Base-by-base conservation (phyloP, 805 yeast species). In the Starmerella apis region DNA sequence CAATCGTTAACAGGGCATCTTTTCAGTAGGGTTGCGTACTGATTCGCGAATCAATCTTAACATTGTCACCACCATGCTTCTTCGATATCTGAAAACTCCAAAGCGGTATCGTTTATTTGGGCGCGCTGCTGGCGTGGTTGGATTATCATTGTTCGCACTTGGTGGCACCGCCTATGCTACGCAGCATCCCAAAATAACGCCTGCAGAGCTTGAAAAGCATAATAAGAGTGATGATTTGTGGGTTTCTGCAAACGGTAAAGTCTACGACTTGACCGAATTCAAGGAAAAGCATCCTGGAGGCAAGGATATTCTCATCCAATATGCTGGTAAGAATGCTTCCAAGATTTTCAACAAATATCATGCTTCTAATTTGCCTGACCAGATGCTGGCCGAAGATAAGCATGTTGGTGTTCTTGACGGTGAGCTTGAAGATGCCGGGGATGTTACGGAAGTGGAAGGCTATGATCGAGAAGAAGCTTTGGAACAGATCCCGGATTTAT, bases 311-410 rank as follows among this genome's bases (percentile, higher is more conserved):
- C 74, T 79, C 32, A 65, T 76, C 51, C 75, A 75, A 61, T 78
- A 65, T 45, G 75, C 75, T 14, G 92, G 92, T 18, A 77, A 74
- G 53, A 86, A 83, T 59, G 94, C 90, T 11, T 81, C 92, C 9
- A 79, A 81, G 57, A 77, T 84, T 9, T 90, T 86, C 63, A 86
- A 82, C 53, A 94, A 94, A 14, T 73, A 90, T 51, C 98, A 90
- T 65, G 90, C 97, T 0, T 76, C 81, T 16, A 95, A 87, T 59
- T 80, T 86, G 9, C 72, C 90, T 46, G 80, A 76, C 38, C 78
- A 78, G 59, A 77, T 70, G 60, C 67, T 83, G 32, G 75, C 79
- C 11, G 65, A 63, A 25, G 79, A 77, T 23, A 78, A 80, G 20
- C 66, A 79, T 9, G 54, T 52, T 6, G 55, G 52, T 14, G 58